phyloP scores from a whole-genome alignment of 2,329 filamentous ascomycete genomes.

The Simplicillium aogashimaense region DNA sequence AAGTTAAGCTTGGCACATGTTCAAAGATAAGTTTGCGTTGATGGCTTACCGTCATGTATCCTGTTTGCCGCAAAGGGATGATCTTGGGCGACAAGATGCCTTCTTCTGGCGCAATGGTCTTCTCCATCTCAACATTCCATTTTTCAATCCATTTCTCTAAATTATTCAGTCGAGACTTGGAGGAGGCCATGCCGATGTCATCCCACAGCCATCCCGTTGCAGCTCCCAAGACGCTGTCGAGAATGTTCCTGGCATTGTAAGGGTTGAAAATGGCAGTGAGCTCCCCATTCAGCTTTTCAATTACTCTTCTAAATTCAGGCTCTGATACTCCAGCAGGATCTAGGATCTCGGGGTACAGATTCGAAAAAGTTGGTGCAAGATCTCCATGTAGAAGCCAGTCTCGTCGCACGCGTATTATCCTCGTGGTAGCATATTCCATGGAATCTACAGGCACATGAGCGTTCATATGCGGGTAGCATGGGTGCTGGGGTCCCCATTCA shows the following conservation, averaged over 20 bases:
- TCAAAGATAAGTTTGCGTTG: neutral
- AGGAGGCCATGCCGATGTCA: conserved; percentile 66
- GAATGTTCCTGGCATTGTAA: conserved; percentile 62
- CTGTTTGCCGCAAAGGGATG: conserved; percentile 69
- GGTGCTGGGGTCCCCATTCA: conserved; percentile 88
- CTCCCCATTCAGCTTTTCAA: conserved; percentile 73
- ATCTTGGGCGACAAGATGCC: conserved; percentile 54
- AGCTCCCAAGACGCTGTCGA: conserved; percentile 71
- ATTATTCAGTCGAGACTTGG: conserved; percentile 59
- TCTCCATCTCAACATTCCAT: conserved; percentile 71
- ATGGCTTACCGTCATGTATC: conserved; percentile 67
- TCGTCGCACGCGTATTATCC: conserved; percentile 81
- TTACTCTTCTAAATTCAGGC: conserved; percentile 72
- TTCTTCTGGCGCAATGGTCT: conserved; percentile 39
- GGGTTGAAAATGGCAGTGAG: conserved; percentile 73
- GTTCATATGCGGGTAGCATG: conserved; percentile 89
- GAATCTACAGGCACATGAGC: conserved; percentile 77
- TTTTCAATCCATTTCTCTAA: conserved; percentile 76
- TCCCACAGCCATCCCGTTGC: conserved; percentile 94
- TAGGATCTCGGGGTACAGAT: conserved; percentile 91
- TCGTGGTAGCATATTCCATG: conserved; percentile 63
- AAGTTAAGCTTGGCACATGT: neutral
- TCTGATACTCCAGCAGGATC: conserved; percentile 76
- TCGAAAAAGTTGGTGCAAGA: conserved; percentile 84
- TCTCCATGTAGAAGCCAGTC: conserved; percentile 91